phyloP scores from a whole-genome alignment of 805 yeast species.

The Candida silvicultrix region DNA sequence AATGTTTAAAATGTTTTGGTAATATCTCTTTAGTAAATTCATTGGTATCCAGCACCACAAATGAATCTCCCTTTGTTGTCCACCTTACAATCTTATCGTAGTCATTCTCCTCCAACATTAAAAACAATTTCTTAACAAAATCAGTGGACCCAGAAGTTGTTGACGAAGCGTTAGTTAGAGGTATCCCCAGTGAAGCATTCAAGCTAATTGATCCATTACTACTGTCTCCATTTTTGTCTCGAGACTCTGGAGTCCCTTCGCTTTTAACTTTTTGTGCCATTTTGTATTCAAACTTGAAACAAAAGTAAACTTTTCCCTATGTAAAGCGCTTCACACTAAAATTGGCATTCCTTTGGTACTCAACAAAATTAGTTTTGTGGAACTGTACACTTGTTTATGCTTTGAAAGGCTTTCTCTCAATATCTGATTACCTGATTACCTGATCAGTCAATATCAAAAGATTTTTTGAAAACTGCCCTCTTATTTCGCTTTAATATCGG shows the following conservation, averaged over 20 bases:
- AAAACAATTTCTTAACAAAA: slow-evolving; percentile 71
- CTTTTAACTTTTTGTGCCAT: slow-evolving; percentile 15
- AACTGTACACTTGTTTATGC: no score
- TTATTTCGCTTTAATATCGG: not conserved
- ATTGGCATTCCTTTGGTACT: not conserved
- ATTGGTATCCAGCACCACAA: slow-evolving; percentile 84
- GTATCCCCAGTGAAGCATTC: slow-evolving; percentile 16
- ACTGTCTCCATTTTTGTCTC: slow-evolving; percentile 2
- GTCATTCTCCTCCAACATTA: slow-evolving; percentile 79
- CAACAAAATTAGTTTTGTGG: no score
- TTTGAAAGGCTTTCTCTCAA: no score
- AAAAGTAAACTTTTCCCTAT: not conserved
- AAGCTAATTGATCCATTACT: slow-evolving; percentile 3
- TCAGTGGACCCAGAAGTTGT: slow-evolving; percentile 53
- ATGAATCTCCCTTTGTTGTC: slow-evolving; percentile 81
- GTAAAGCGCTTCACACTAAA: not conserved
- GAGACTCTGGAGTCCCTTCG: not conserved
- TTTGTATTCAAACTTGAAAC: no score
- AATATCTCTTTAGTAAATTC: slow-evolving; percentile 84
- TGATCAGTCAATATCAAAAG: not conserved
- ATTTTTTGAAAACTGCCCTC: not conserved
- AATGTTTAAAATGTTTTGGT: slow-evolving; percentile 91
- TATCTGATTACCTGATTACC: not conserved
- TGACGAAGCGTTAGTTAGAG: slow-evolving; percentile 18
- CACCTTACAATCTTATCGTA: slow-evolving; percentile 75